Conservation (phyloP, 1,284 basidiomycete genomes). For the Schizophyllum amplum region DNA sequence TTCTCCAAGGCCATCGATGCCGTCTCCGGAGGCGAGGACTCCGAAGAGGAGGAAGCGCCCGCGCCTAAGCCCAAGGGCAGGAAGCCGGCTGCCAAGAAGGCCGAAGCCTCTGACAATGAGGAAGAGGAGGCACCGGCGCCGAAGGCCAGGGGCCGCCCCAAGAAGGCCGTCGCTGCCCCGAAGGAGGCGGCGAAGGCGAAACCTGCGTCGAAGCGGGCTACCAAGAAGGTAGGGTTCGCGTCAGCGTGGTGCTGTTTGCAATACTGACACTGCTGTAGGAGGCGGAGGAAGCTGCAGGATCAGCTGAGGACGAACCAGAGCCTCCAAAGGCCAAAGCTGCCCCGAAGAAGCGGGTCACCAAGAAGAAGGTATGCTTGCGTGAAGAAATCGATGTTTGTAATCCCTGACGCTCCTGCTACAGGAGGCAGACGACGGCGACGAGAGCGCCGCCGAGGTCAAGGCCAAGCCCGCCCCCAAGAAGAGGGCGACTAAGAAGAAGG, state of each 20-base stretch:
- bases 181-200: background rate
- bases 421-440: background rate
- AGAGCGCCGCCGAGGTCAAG: background rate
- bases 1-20: constrained; percentile 30
- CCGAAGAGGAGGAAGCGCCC: constrained; percentile 24
- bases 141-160: background rate
- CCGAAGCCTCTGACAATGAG: background rate
- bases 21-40: constrained; percentile 24
- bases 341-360: background rate
- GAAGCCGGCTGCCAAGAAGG: constrained; percentile 18
- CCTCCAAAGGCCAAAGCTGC: background rate
- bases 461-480: background rate
- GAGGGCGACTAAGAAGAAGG: background rate
- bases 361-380: background rate
- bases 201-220: background rate
- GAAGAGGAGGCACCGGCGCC: background rate
- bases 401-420: background rate
- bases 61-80: constrained; percentile 28
- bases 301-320: background rate
- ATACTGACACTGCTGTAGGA: background rate
- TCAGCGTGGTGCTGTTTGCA: background rate
- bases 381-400: background rate
- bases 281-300: background rate
- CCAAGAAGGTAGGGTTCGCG: background rate
- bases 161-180: background rate